phyloP scores from a whole-genome alignment of 805 yeast genomes.

The Ogataea sp. region DNA sequence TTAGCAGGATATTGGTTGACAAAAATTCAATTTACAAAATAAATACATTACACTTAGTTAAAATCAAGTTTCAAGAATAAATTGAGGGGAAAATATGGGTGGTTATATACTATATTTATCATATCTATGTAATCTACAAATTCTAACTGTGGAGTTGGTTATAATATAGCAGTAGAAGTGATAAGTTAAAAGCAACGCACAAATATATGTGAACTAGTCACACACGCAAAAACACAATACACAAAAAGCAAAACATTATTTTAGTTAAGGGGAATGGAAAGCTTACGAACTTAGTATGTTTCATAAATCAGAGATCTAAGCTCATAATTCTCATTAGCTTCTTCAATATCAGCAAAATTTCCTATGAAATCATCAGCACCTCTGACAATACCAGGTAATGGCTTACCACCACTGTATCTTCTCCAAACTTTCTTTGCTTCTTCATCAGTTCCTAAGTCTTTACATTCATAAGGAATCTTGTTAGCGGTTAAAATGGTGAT shows the following conservation, averaged over 20 bases:
- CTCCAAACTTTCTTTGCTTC: conserved; percentile 82
- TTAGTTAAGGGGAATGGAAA: not conserved
- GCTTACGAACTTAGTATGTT: conserved; percentile 30
- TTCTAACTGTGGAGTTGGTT: too few species aligned
- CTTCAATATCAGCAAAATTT: conserved; percentile 78
- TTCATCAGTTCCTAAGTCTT: conserved; percentile 83
- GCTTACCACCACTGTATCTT: conserved; percentile 60
- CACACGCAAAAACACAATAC: too few species aligned
- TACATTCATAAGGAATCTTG: conserved; percentile 53
- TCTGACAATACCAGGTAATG: conserved; percentile 80
- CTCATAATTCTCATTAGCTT: conserved; percentile 73
- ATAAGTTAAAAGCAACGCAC: too few species aligned
- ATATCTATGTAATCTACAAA: too few species aligned
- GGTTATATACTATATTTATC: too few species aligned
- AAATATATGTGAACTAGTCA: too few species aligned
- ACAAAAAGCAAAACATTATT: too few species aligned
- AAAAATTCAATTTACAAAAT: not conserved
- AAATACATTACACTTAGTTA: not conserved
- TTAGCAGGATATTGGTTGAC: conserved; percentile 15
- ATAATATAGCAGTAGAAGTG: too few species aligned
- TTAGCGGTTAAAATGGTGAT: conserved; percentile 71
- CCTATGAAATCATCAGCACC: conserved; percentile 78
- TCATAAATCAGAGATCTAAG: conserved; percentile 59
- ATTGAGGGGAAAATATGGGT: too few species aligned
- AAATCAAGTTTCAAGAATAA: too few species aligned